A percentile compares a stretch with the other conserved stretches of the same genome.
Conservation (phyloP, 192 early-diverging fungal genomes). For the Linnemannia schmuckeri region DNA sequence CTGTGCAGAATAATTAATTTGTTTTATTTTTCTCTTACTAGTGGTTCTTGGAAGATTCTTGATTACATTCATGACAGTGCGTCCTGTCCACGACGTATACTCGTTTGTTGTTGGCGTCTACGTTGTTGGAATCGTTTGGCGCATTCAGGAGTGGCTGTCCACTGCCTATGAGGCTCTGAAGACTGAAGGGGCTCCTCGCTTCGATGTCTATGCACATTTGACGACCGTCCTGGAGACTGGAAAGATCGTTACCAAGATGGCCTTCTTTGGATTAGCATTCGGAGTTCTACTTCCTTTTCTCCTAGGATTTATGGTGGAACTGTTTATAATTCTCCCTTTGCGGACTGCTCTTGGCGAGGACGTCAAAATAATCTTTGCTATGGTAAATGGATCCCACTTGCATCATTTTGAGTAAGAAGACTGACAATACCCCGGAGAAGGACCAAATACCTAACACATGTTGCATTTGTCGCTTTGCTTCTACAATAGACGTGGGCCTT, state of each 20-base stretch:
- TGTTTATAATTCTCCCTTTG: constrained; percentile 79
- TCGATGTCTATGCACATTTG: constrained; percentile 20
- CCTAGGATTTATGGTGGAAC: constrained; percentile 77
- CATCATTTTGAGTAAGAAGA: background rate
- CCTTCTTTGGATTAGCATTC: constrained; percentile 66
- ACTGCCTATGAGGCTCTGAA: constrained; percentile 27
- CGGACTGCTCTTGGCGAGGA: constrained; percentile 48
- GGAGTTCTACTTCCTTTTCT: constrained; percentile 78
- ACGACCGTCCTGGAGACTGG: constrained; percentile 20
- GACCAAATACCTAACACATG: background rate
- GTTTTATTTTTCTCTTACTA: constrained; percentile 45
- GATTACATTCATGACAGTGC: constrained; percentile 60
- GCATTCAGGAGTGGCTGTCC: constrained; percentile 48
- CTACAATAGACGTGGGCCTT: constrained; percentile 75
- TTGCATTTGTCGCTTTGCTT: constrained; percentile 1
- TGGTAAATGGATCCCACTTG: constrained; percentile 19
- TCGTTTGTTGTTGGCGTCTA: constrained; percentile 80
- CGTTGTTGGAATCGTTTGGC: constrained; percentile 47
- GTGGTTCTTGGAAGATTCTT: constrained; percentile 71
- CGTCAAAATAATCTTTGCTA: constrained; percentile 50
- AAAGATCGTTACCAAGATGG: constrained; percentile 52
- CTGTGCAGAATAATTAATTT: background rate
- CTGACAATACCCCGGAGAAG: too few relatives aligned
- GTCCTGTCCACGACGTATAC: constrained; percentile 84
- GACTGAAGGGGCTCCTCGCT: constrained; percentile 7